Percentiles rank a stretch among this genome's conserved stretches.
These are phyloP conservation scores for Tetrahymena borealis DNA, from an alignment of 73 alveolate species.

Conservation along the genomic window DNA sequence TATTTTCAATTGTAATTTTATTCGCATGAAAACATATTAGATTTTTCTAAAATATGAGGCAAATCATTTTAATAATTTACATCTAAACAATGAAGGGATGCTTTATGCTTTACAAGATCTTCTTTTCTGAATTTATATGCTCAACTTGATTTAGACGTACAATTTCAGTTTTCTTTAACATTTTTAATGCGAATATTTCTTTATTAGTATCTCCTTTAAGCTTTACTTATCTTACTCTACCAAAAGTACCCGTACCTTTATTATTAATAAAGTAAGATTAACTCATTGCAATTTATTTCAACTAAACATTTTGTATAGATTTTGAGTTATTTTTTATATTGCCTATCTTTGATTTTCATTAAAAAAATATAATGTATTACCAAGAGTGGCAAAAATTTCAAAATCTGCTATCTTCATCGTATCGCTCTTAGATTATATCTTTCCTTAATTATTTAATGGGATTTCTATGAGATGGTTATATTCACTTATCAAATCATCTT, in stretches of 20 bases:
- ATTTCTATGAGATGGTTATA: neutral
- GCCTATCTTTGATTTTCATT: too few species aligned
- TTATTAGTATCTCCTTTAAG: constrained; percentile 47
- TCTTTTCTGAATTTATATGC: constrained; percentile 47
- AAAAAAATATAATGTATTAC: neutral
- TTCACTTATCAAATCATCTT: neutral
- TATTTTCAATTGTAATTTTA: constrained; percentile 51
- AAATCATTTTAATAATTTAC: neutral
- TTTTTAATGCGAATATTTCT: constrained; percentile 88
- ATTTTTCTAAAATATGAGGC: too few species aligned
- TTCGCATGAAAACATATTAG: too few species aligned
- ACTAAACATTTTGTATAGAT: too few species aligned
- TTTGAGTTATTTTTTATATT: too few species aligned
- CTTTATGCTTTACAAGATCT: constrained; percentile 12
- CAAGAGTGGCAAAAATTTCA: neutral
- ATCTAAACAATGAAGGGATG: constrained; percentile 48
- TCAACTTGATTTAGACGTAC: constrained; percentile 76
- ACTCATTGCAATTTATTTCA: too few species aligned
- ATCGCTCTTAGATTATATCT: neutral
- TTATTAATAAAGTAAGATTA: neutral
- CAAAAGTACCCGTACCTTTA: constrained; percentile 93
- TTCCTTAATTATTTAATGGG: neutral
- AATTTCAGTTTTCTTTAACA: constrained; percentile 87
- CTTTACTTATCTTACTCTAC: constrained; percentile 90
- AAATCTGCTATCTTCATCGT: neutral